phyloP scores from a whole-genome alignment of 1,284 basidiomycete genomes.

The Pseudozyma sp. region DNA sequence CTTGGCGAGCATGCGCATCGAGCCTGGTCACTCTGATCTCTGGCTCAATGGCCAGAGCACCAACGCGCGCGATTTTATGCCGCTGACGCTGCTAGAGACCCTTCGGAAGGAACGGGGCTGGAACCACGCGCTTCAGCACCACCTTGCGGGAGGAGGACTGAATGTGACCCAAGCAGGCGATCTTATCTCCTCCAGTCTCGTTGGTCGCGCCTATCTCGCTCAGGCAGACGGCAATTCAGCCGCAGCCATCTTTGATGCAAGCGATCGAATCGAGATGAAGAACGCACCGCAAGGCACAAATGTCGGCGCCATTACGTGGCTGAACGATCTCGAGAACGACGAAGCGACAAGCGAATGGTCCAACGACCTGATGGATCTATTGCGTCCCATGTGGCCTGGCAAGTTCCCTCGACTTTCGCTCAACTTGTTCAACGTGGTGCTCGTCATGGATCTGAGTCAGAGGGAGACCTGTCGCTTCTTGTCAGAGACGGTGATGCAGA shows the following conservation, averaged over 20 bases:
- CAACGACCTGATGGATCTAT: slow-evolving; percentile 40
- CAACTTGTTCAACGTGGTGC: slow-evolving; percentile 64
- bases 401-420: slow-evolving; percentile 55
- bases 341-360: slow-evolving; percentile 57
- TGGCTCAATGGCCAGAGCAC: slow-evolving; percentile 64
- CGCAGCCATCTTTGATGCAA: slow-evolving; percentile 61
- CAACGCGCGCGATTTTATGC: slow-evolving; percentile 37
- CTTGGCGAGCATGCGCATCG: slow-evolving; percentile 35
- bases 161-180: slow-evolving; percentile 78
- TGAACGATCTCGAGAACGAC: slow-evolving; percentile 91
- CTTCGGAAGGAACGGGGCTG: slow-evolving; percentile 79
- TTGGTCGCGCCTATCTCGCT: slow-evolving; percentile 40
- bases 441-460: slow-evolving; percentile 57
- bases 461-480: slow-evolving; percentile 52
- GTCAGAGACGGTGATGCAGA: slow-evolving; percentile 50
- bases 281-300: slow-evolving; percentile 1
- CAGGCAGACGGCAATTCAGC: slow-evolving; percentile 67
- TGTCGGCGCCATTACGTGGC: slow-evolving; percentile 79
- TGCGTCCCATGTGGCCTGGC: slow-evolving; percentile 60
- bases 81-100: slow-evolving; percentile 38
- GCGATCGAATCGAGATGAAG: slow-evolving; percentile 56
- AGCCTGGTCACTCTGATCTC: slow-evolving; percentile 52
- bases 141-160: slow-evolving; percentile 76
- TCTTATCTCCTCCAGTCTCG: slow-evolving; percentile 71
- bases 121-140: slow-evolving; percentile 69